Conservation (phyloP, 371 early-diverging fungal species). For the Mortierella polycephala region DNA sequence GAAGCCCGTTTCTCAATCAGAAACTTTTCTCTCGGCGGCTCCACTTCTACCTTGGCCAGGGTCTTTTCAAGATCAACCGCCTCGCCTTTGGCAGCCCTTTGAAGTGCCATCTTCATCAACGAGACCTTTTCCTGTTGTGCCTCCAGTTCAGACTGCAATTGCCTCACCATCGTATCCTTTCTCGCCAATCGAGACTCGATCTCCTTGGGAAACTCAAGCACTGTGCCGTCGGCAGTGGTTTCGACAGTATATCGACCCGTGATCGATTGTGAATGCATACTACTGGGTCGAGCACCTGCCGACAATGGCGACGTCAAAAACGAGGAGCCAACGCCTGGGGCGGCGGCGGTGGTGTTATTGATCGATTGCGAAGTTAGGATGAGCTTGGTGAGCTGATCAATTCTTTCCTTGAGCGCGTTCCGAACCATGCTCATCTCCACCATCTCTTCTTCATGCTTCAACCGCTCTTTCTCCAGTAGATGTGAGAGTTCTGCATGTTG, state of each 20-base stretch:
- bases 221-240: constrained; percentile 44
- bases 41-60: constrained; percentile 15
- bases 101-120: constrained; percentile 33
- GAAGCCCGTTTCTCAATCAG: constrained; percentile 46
- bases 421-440: constrained; percentile 76
- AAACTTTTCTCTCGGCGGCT: constrained; percentile 30
- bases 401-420: constrained; percentile 82
- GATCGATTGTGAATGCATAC: too few species aligned
- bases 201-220: constrained; percentile 50
- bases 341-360: constrained; percentile 14
- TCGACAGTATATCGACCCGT: constrained; percentile 8
- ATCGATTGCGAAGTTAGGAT: constrained; percentile 79
- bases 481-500: constrained; percentile 51
- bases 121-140: constrained; percentile 38
- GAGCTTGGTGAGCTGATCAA: constrained; percentile 83
- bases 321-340: not conserved
- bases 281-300: constrained; percentile 12
- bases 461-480: constrained; percentile 50
- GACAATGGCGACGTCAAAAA: not conserved
- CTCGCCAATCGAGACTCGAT: constrained; percentile 42
- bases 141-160: constrained; percentile 39
- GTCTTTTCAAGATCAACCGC: constrained; percentile 20
- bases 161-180: constrained; percentile 48
- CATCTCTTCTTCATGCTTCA: constrained; percentile 81
- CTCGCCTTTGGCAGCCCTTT: constrained; percentile 38